Evolutionary conservation across 1,139 yeast genomes (phyloP), one percentile per base, ranked within the genome.

Genomic region (Suhomyces choctaworum): DNA sequence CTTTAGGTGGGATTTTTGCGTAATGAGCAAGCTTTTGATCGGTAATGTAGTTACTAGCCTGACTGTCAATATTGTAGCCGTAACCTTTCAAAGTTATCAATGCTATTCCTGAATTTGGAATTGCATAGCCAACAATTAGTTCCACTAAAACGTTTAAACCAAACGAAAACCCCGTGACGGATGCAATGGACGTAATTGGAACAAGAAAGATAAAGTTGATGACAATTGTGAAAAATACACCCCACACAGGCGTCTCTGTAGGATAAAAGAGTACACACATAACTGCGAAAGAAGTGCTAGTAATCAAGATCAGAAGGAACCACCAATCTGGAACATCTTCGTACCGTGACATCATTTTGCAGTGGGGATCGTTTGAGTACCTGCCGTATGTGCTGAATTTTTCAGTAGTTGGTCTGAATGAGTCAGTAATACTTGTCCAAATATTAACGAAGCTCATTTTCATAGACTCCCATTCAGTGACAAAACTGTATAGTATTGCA

Each of bases 281-380:
- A 21, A 78, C 67, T 4, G 76, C 82, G 36, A 78, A 59, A 2
- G 64, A 69, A 5, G 78, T 50, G 2, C 84, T 68, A 14, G 70
- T 44, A n/a, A 74, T 42, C 37, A 80, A 56, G 12, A 80, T 67
- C 9, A 60, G 37, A 16, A 75, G 45, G 46, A 72, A 80, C 70
- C 78, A 76, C 74, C 76, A 73, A 41, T 78, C 81, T 8, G 86
- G 86, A 13, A 78, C 84, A 47, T 80, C 87, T 25, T 65, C 66
- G 52, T 78, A 78, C 14, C 60, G 58, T 17, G 65, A 44, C 80
- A 78, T 78, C 75, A 77, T 72, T 35, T 66, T 63, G 28, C 76
- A 66, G 44, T 78, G 82, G 1, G 82, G 76, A 46, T 80, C 86
- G 16, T 58, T 42, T 2, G 55, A 60, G 44, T 55, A 44, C 37